Evolutionary conservation across 2,329 filamentous ascomycete species (phyloP).

Genomic region (Colletotrichum phormii): DNA sequence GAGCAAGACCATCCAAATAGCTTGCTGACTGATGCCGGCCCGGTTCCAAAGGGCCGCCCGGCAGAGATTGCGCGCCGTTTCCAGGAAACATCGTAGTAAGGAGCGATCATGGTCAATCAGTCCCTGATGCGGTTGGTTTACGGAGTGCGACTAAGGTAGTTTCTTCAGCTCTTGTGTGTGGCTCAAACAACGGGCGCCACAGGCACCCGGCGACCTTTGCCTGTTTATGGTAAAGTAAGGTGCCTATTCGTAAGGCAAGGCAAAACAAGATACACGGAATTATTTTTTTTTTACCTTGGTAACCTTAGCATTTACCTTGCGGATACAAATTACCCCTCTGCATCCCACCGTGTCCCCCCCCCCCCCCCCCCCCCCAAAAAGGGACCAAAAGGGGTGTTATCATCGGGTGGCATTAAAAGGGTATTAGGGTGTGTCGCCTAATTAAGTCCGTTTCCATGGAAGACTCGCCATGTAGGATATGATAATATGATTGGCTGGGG

Average conservation of each 20-base stretch:
- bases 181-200: slow-evolving; percentile 15
- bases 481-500: background rate
- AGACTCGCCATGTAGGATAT: background rate
- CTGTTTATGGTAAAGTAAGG: background rate
- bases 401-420: background rate
- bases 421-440: background rate
- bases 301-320: background rate
- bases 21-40: background rate
- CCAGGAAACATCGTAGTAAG: background rate
- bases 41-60: background rate
- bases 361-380: no score
- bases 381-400: background rate
- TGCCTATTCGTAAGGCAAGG: no score
- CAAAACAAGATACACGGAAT: background rate
- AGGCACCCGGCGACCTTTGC: slow-evolving; percentile 6
- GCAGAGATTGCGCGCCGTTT: background rate
- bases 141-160: background rate
- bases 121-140: slow-evolving; percentile 11
- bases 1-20: background rate
- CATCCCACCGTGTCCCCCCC: background rate
- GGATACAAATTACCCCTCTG: background rate
- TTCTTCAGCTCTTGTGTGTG: background rate
- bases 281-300: background rate
- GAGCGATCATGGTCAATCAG: background rate
- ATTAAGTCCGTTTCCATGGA: slow-evolving; percentile 9